Evolutionary conservation across 2,329 filamentous ascomycete genomes (phyloP), one percentile per base, ranked within the genome.

Genomic region (Aspergillus oerlinghausenensis): DNA sequence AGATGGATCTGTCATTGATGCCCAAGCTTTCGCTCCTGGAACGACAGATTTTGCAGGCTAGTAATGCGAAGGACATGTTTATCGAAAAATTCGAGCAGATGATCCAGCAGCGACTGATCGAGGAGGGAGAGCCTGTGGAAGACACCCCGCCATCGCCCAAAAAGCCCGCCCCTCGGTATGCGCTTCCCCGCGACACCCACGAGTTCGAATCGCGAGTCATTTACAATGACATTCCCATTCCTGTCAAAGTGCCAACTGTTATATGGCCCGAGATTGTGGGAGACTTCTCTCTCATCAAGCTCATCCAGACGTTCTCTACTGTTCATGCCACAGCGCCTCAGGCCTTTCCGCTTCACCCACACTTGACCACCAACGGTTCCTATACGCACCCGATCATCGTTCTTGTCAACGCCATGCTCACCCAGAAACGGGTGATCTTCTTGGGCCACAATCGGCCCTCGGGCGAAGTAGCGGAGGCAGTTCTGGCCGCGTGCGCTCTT

Each of bases 31-130:
- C 88, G 58, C 78, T 88, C 38, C 83, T 97, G 7, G 94, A 99
- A 75, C 84, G 89, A 51, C 87, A 91, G 65, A 87, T 99, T 54
- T 75, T 99, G 26, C 91, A 96, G 71, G 87, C 90, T 8, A 96
- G 88, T 70, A 92, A 97, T 66, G 92, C 92, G 65, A 96, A 95
- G 71, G 94, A 99, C 70, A 85, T 99, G 66, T 99, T 99, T 69
- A 84, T 97, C 32, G 94, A 99, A 70, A 99, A 97, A 70, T 99
- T 99, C 66, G 92, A 97, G 73, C 86, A 88, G 61, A 96, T 97
- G 87, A 89, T 96, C 55, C 85, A 92, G 63, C 89, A 90, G 75
- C 86, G 90, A 45, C 86, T 91, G 73, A 82, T 82, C 11, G 85
- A 90, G 60, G 89, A 85, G 58, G 78, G 77, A 42, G 70, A 71